These are phyloP conservation scores for Gonapodya sp. DNA, from an alignment of 192 early-diverging fungal species.

Conservation along the genomic window DNA sequence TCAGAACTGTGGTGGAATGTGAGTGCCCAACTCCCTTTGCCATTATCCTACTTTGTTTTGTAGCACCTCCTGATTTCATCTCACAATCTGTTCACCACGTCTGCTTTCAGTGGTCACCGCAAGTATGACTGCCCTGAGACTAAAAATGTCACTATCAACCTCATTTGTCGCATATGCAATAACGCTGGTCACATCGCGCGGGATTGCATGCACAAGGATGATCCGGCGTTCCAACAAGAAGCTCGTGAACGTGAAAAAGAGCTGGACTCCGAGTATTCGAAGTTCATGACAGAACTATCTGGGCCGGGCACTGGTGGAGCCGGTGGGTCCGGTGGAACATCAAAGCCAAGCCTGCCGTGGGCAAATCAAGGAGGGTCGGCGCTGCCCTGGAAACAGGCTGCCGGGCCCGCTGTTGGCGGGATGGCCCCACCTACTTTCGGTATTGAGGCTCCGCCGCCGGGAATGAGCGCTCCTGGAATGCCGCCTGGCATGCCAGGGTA, in stretches of 20 bases:
- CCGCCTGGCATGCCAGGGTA: neutral
- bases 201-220: constrained; percentile 81
- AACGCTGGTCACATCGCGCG: constrained; percentile 86
- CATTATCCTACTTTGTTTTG: neutral
- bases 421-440: neutral
- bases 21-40: constrained; percentile 19
- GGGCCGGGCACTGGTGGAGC: neutral
- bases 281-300: constrained; percentile 82
- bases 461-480: constrained; percentile 7
- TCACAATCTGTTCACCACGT: too few relatives aligned
- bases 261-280: constrained; percentile 82
- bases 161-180: constrained; percentile 82
- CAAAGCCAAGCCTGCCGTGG: constrained; percentile 17
- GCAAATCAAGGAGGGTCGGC: neutral
- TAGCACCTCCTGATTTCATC: neutral
- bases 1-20: constrained; percentile 75
- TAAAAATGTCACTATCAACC: constrained; percentile 70
- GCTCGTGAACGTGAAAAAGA: constrained; percentile 72
- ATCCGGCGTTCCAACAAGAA: constrained; percentile 63
- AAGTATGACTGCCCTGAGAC: constrained; percentile 84
- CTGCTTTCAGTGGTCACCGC: constrained; percentile 66
- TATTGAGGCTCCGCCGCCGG: neutral
- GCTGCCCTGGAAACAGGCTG: neutral
- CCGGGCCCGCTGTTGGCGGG: neutral
- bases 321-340: constrained; percentile 31